Evolutionary conservation across 2,329 filamentous ascomycete species (phyloP).

Genomic region (Dothiorella sarmentorum): DNA sequence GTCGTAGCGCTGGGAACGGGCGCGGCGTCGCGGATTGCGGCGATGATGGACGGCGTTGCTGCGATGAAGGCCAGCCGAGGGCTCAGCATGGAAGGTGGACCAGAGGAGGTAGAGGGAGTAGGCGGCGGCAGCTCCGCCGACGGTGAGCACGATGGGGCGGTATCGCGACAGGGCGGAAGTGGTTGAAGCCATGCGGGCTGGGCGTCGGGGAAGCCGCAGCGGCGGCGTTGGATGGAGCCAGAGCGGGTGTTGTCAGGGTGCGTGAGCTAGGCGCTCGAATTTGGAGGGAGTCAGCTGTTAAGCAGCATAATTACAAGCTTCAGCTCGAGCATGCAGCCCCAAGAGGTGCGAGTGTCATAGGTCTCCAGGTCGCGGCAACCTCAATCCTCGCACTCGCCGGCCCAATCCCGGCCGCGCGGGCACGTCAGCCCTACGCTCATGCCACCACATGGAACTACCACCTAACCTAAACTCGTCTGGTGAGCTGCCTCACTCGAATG

Average conservation of each 20-base stretch:
- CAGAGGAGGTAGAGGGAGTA: constrained; percentile 61
- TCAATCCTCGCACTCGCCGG: not conserved
- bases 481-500: no score
- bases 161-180: constrained; percentile 37
- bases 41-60: constrained; percentile 64
- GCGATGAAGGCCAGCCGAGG: constrained; percentile 50
- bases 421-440: not conserved
- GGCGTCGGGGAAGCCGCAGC: constrained; percentile 6
- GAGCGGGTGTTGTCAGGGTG: not conserved
- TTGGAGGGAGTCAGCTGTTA: constrained; percentile 5
- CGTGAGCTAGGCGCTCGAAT: constrained; percentile 9
- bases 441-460: no score
- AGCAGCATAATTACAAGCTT: constrained; percentile 13
- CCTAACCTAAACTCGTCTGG: no score
- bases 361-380: not conserved
- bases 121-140: constrained; percentile 55
- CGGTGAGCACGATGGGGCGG: constrained; percentile 52
- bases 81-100: constrained; percentile 33
- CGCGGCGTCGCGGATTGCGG: constrained; percentile 34
- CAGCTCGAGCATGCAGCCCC: not conserved
- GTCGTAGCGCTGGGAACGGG: constrained; percentile 24
- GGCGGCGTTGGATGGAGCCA: not conserved
- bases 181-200: constrained; percentile 21
- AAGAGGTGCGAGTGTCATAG: not conserved
- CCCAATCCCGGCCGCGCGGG: not conserved